phyloP scores from a whole-genome alignment of 164 flowering plant genomes.

The Vitis rupestris region DNA sequence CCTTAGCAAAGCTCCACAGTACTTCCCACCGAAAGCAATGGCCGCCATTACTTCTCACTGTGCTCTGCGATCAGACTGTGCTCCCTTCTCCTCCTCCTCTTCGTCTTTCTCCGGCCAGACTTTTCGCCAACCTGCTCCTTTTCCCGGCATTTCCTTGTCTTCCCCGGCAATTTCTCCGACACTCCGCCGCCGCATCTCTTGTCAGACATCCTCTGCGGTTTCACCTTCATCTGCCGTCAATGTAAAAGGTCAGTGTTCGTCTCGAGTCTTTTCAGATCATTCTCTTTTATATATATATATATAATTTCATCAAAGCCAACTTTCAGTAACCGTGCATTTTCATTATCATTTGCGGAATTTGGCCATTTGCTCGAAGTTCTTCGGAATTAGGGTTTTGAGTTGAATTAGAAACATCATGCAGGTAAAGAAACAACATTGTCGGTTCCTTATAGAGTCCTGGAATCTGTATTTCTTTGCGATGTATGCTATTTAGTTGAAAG shows the following conservation, averaged over 20 bases:
- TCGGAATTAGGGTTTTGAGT: no score
- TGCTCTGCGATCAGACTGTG: conserved; percentile 24
- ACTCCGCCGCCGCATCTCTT: conserved; percentile 33
- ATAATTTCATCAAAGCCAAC: no score
- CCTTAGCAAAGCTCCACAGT: no score
- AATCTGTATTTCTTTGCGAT: no score
- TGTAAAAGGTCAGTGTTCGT: conserved; percentile 27
- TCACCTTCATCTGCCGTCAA: conserved; percentile 31
- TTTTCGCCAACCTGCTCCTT: conserved; percentile 12
- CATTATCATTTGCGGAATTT: no score
- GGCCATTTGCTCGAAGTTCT: no score
- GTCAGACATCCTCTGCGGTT: conserved; percentile 37
- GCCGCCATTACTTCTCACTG: conserved; percentile 41
- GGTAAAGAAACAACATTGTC: no score
- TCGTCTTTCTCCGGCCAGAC: conserved; percentile 31
- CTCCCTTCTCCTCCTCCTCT: conserved; percentile 28
- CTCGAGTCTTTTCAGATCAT: background rate
- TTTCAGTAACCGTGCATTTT: no score
- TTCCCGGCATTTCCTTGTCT: conserved; percentile 11
- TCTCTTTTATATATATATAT: no score
- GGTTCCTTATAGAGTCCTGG: no score
- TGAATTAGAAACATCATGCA: no score
- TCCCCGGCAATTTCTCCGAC: conserved; percentile 11
- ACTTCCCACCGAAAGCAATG: conserved; percentile 18
- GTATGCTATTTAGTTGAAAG: no score